A percentile compares a stretch with the other conserved stretches of the same genome.
Conservation (phyloP, 169 alveolate genomes). For the Eimeria acervulina region DNA sequence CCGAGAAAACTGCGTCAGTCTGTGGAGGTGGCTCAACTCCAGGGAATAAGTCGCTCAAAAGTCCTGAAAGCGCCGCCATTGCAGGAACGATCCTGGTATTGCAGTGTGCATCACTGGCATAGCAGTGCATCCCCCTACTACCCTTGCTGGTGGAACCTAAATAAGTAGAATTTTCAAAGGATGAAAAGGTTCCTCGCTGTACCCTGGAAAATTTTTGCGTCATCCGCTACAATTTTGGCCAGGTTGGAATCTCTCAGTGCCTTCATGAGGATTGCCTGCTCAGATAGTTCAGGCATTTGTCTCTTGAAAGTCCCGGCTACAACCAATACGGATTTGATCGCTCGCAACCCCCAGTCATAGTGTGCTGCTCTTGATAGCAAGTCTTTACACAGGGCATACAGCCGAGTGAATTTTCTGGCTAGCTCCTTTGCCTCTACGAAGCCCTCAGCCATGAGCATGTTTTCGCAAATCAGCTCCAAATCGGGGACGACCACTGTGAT, state of each 20-base stretch:
- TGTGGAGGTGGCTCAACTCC: constrained; percentile 95
- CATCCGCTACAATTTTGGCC: constrained; percentile 96
- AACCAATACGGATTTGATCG: constrained; percentile 97
- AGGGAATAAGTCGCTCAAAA: constrained; percentile 96
- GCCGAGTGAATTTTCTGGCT: constrained; percentile 96
- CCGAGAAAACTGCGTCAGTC: constrained; percentile 94
- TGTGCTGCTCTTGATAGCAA: constrained; percentile 95
- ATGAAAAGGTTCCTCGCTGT: constrained; percentile 84
- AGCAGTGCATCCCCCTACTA: neutral
- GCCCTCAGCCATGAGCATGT: constrained; percentile 99
- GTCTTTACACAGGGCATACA: constrained; percentile 95
- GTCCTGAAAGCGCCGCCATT: constrained; percentile 85
- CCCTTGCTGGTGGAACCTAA: neutral
- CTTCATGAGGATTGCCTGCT: constrained; percentile 96
- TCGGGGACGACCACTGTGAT: constrained; percentile 98
- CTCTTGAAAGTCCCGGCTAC: constrained; percentile 98
- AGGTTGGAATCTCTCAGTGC: constrained; percentile 98
- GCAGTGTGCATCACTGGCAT: neutral
- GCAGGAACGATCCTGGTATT: neutral
- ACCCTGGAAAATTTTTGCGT: constrained; percentile 96
- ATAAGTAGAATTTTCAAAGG: neutral
- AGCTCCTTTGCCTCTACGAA: constrained; percentile 96
- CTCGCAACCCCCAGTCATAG: constrained; percentile 99
- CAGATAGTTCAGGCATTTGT: constrained; percentile 95
- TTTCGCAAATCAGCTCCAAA: constrained; percentile 97